Base-by-base conservation (phyloP, 208 protist genomes). In the Trypanosoma lewisi region DNA sequence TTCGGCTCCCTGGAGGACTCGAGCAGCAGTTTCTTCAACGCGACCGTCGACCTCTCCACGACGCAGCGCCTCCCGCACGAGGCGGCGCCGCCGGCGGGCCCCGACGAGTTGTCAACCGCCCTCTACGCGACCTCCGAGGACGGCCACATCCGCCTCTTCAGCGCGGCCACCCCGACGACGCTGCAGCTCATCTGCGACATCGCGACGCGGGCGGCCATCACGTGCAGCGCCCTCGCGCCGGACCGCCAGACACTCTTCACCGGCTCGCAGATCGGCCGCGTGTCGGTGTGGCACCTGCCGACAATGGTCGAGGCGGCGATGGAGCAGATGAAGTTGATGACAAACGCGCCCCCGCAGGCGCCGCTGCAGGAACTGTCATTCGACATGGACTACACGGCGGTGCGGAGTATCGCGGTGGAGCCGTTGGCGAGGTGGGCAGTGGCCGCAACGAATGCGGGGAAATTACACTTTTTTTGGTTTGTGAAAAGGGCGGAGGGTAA, bases 131-230 rank as follows among this genome's bases (percentile, higher is more conserved):
- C 85, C 5, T 91, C 83, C 34, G 88, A 95, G 34, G 88, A 95
- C 55, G 88, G 88, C 2, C 83, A 90, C 65, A 77, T 95, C 19
- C 85, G 85, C 28, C 91, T 95, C 60, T 91, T 95, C 64, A 83
- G 91, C 60, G 66, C 73, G 0, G 58, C 70, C 31, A 77, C 73
- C 23, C 39, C 70, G 4, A 77, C 57, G 17, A 74, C 80, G 41
- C 63, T 95, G 68, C 66, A 71, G 17, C 44, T 92, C 23, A 25
- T 95, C 1, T 83, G 83, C 50, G 85, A 91, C 51, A 89, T 91
- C 57, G 31, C 74, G 2, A 91, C 85, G 12, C 81, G 83, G 1
- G 85, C 78, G 33, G 78, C 88, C 28, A 92, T 95, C 65, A 95
- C 88, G 4, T 92, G 85, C 72, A 88, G 83, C 44, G 74, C 80